Evolutionary conservation across 352 stramenopile genomes (phyloP).

Genomic region (Phytophthora pistaciae): DNA sequence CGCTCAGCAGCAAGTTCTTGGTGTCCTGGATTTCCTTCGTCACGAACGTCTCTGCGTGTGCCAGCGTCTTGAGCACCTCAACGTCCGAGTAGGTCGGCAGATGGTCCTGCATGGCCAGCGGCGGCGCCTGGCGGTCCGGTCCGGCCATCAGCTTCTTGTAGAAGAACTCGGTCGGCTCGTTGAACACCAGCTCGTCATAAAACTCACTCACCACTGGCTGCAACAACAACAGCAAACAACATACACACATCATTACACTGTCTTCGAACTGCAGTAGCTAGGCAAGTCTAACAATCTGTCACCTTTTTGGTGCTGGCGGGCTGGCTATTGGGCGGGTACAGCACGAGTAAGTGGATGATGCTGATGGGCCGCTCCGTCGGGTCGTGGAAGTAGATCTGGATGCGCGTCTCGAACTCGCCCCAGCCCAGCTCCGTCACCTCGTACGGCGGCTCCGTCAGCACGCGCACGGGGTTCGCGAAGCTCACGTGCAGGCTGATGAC

Average conservation of each 20-base stretch:
- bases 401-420: conserved; percentile 98
- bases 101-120: conserved; percentile 83
- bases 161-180: conserved; percentile 96
- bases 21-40: conserved; percentile 74
- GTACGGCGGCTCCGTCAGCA: conserved; percentile 95
- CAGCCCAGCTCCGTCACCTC: conserved; percentile 97
- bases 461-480: conserved; percentile 95
- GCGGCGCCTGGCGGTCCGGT: conserved; percentile 70
- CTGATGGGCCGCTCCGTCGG: conserved; percentile 92
- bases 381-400: conserved; percentile 97
- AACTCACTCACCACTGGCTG: conserved; percentile 95
- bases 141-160: conserved; percentile 92
- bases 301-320: conserved; percentile 93
- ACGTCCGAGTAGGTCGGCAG: conserved; percentile 92
- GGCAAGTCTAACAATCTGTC: neutral
- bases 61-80: conserved; percentile 86
- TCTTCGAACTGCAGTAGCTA: neutral
- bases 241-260: neutral
- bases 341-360: conserved; percentile 89
- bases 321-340: conserved; percentile 88
- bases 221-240: conserved; percentile 4
- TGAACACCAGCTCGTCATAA: conserved; percentile 99
- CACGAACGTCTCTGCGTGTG: conserved; percentile 87
- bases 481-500: conserved; percentile 97
- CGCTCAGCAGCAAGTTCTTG: conserved; percentile 72